Percentiles rank a stretch among this genome's conserved stretches.
Conservation (phyloP, 352 stramenopile genomes). For the Aphanomyces euteiches region DNA sequence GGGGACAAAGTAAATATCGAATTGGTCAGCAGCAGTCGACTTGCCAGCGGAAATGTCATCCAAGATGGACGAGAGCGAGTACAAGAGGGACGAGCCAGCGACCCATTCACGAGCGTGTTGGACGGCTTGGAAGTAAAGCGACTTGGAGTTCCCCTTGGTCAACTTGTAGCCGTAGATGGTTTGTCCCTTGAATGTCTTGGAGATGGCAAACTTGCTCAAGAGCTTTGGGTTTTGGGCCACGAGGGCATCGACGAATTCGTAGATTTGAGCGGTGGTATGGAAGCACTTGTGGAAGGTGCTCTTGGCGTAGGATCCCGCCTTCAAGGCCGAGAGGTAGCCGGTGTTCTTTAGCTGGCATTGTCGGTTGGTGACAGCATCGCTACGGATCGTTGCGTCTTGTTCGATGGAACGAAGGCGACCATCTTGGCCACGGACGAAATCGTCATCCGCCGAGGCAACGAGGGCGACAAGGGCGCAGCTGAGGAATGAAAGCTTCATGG, state of each 20-base stretch:
- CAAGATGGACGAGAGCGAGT: conserved; percentile 36
- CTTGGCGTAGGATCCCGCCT: conserved; percentile 32
- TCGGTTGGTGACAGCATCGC: background rate
- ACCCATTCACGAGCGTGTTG: conserved; percentile 41
- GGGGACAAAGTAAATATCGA: conserved; percentile 76
- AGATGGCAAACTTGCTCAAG: conserved; percentile 38
- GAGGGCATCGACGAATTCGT: conserved; percentile 38
- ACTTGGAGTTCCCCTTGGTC: conserved; percentile 39
- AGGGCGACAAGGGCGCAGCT: background rate
- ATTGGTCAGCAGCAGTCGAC: conserved; percentile 27
- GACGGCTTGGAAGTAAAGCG: conserved; percentile 36
- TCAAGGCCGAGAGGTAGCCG: conserved; percentile 1
- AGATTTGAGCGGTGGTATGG: conserved; percentile 32
- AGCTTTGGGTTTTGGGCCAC: conserved; percentile 18
- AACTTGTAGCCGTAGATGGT: conserved; percentile 36
- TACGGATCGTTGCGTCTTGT: background rate
- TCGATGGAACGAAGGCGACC: background rate
- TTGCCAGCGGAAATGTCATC: conserved; percentile 35
- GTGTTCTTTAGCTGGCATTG: background rate
- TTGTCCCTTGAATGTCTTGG: conserved; percentile 34
- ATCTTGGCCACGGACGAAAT: background rate
- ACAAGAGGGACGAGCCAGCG: conserved; percentile 35
- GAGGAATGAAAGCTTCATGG: background rate
- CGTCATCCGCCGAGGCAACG: background rate
- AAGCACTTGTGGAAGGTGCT: conserved; percentile 39